phyloP scores from a whole-genome alignment of 2,329 filamentous ascomycete genomes.

The Dothideomycetes sp. region DNA sequence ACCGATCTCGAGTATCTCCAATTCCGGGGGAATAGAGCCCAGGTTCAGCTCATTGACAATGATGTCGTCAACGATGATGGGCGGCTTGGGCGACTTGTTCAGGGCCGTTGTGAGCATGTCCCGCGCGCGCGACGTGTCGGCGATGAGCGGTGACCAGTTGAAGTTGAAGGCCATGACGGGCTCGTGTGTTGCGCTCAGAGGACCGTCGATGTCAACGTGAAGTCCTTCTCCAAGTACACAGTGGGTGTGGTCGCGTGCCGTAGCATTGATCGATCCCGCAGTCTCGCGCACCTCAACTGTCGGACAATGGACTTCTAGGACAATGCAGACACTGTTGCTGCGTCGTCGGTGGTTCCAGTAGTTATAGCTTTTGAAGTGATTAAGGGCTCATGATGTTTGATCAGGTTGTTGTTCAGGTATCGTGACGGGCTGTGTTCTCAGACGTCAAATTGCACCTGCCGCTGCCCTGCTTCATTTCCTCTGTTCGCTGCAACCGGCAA shows the following conservation, averaged over 20 bases:
- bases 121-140: conserved; percentile 82
- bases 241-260: conserved; percentile 8
- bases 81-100: conserved; percentile 95
- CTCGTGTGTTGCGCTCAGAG: neutral
- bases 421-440: neutral
- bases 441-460: neutral
- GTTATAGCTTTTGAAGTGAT: too few relatives aligned
- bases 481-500: neutral
- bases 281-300: too few relatives aligned
- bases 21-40: conserved; percentile 82
- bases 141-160: conserved; percentile 99
- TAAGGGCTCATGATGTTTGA: too few relatives aligned
- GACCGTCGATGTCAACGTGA: too few relatives aligned
- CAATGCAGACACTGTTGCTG: too few relatives aligned
- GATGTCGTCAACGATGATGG: conserved; percentile 99
- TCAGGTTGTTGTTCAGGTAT: too few relatives aligned
- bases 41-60: conserved; percentile 96
- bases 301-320: too few relatives aligned
- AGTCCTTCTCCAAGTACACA: too few relatives aligned
- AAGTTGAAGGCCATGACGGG: conserved; percentile 94
- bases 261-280: conserved; percentile 1
- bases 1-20: conserved; percentile 96
- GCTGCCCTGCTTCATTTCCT: neutral
- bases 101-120: conserved; percentile 89
- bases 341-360: too few relatives aligned